phyloP scores from a whole-genome alignment of 1,284 basidiomycete genomes.

The Binderoboletus segoi region DNA sequence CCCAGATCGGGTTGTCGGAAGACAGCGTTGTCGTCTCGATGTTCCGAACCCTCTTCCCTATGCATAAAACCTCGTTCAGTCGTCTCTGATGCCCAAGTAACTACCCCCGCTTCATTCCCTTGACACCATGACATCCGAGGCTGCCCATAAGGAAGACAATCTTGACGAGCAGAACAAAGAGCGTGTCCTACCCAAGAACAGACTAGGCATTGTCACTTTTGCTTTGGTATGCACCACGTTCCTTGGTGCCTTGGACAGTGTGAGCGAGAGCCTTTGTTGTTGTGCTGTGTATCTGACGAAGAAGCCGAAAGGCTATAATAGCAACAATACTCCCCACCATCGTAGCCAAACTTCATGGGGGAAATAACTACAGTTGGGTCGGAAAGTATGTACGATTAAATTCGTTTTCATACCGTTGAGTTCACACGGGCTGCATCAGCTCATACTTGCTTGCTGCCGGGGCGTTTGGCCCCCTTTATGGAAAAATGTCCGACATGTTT shows the following conservation, averaged over 20 bases:
- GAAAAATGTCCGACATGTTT: conserved; percentile 70
- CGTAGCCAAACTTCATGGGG: conserved; percentile 67
- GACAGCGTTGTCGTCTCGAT: too few species aligned
- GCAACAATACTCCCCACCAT: conserved; percentile 79
- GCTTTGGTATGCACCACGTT: conserved; percentile 60
- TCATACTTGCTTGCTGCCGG: conserved; percentile 76
- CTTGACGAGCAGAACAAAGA: conserved; percentile 50
- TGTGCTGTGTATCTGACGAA: background rate
- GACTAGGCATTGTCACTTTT: conserved; percentile 53
- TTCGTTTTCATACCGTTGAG: conserved; percentile 19
- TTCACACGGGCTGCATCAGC: conserved; percentile 37
- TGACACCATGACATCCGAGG: too few species aligned
- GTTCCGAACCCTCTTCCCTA: too few species aligned
- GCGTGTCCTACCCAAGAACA: conserved; percentile 56
- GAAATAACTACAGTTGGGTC: conserved; percentile 73
- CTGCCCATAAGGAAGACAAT: too few species aligned
- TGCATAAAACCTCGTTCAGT: too few species aligned
- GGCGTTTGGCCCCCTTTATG: conserved; percentile 70
- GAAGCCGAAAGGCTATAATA: conserved; percentile 59
- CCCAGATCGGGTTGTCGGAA: too few species aligned
- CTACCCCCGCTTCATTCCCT: too few species aligned
- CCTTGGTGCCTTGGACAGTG: conserved; percentile 59
- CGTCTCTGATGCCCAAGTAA: too few species aligned
- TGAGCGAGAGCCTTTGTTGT: conserved; percentile 20
- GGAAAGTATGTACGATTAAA: conserved; percentile 53